Evolutionary conservation across 164 flowering plant species (phyloP), one percentile per base, ranked within the genome.

Genomic region (Pachysandra terminalis): DNA sequence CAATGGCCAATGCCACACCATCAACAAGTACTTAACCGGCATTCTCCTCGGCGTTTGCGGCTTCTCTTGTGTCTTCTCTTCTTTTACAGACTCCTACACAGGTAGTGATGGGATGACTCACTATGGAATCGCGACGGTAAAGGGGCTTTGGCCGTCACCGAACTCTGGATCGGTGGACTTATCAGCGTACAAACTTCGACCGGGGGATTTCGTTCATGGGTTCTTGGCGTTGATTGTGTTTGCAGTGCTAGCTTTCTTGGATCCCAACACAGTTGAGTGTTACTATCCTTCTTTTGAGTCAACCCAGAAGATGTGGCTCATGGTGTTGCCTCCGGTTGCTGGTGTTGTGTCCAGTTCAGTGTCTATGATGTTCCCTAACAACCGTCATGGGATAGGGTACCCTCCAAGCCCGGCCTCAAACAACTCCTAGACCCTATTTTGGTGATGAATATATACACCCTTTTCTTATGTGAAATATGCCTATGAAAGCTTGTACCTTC

Each of bases 311-410:
- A 21, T 68, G 27, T 26, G 87, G 74, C 56, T 86, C 3, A 80
- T 81, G 89, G 84, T 59, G 19, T 55, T 89, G 84, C 98, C 98
- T 6, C 87, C 96, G 0, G 88, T 75, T 12, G 61, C 86, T 10
- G 97, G 96, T 17, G 78, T 72, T 0, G 8, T 84, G 7, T 68
- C 92, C 0, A 70, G 90, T n/a, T 40, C 57, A 0, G 83, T 90
- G 9, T 90, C 89, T 71, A 60, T 74, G 66, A 0, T 80, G 51
- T 94, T 91, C 67, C 98, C 97, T 0, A 83, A 83, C 71, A 85
- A 68, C 0, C 86, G 98, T 56, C 90, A 88, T 73, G 97, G 96
- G 14, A 85, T 94, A 45, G 98, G 98, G 41, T 85, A 91, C 74
- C 85, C 87, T 66, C 27, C 80, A 59, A 68, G 63, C 65, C 58